Base-by-base conservation (phyloP, 768 basidiomycete species). In the Suillus tomentosus region DNA sequence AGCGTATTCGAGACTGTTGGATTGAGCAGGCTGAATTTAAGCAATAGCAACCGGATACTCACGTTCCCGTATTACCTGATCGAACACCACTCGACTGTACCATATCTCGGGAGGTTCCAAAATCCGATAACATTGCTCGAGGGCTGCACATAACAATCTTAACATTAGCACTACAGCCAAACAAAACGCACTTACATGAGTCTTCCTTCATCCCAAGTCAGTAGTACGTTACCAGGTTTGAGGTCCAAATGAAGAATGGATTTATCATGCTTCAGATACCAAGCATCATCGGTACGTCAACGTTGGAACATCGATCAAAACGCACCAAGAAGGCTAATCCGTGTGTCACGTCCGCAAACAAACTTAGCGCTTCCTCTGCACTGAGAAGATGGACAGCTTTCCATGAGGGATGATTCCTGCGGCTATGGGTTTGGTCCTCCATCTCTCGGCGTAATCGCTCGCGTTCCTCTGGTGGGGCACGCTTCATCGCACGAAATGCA, bases 11-110 rank as follows among this genome's bases (percentile, higher is more conserved):
- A 97, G 80, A 0, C 91, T 92, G 60, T 37, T 22, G 15, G 5
- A 48, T 57, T 17, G 24, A 17, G 3, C 22, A 34, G 2, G 5
- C 17, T 40, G 24, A 39, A 27, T 27, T 65, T 7, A 67, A n/a
- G 37, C 45, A 36, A 11, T 51, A 42, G 9, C 50, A 34, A 34
- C 22, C 42, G 62, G 42, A n/a, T 3, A 83, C 91, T 72, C 69
- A 92, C 86, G 96, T 98, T 71, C 96, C 96, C 11, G 96, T 97
- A 70, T 95, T 94, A n/a, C 96, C 96, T 3, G 92, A 91, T 27
- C 96, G 85, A 17, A 81, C 77, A 14, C 86, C 78, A 19, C 85
- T 81, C 7, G 87, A 83, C 57, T 87, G 84, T 19, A 96, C 80
- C 91, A 94, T 94, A 70, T 96, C 95, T 57, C 93, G 88, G 31